Base-by-base conservation (phyloP, 2,329 filamentous ascomycete genomes). In the Xylariales sp. region DNA sequence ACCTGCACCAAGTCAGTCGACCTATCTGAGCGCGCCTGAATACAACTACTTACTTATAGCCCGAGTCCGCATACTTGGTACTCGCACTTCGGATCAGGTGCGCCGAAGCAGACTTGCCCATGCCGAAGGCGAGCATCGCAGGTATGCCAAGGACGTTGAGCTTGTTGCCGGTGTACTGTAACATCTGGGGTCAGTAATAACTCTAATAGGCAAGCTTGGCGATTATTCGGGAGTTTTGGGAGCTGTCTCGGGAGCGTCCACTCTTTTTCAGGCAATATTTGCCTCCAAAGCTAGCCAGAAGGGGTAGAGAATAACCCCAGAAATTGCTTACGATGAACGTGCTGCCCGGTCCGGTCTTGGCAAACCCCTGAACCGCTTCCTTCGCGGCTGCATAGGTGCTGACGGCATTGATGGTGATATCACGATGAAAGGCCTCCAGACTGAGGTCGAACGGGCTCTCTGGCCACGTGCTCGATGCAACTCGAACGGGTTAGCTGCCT, bases 281-380 rank as follows among this genome's bases (percentile, higher is more conserved):
- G n/a, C n/a, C n/a, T n/a, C n/a, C n/a, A n/a, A n/a, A n/a, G n/a
- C n/a, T n/a, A n/a, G n/a, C n/a, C n/a, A n/a, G n/a, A n/a, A n/a
- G n/a, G n/a, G n/a, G n/a, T n/a, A n/a, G n/a, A n/a, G n/a, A n/a
- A n/a, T n/a, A n/a, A n/a, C n/a, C n/a, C n/a, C n/a, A n/a, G n/a
- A n/a, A n/a, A n/a, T n/a, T n/a, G n/a, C n/a, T n/a, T n/a, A 52
- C 53, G 14, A 56, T 48, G 37, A 51, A 58, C 0, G 56, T 57
- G 18, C 40, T 53, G 0, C 54, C 53, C 2, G 27, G 2, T 10
- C 45, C 46, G 9, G 50, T 44, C 18, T 48, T 50, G 18, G 49
- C 46, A 8, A 54, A 54, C 0, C 38, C 44, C 25, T 50, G 49
- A 1, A 50, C 28, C 1, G 44, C 44, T 19, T 55, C 54, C 22